A percentile compares a stretch with the other conserved stretches of the same genome.
phyloP scores from a whole-genome alignment of 2,329 filamentous ascomycete species.

The Claviceps cyperi region DNA sequence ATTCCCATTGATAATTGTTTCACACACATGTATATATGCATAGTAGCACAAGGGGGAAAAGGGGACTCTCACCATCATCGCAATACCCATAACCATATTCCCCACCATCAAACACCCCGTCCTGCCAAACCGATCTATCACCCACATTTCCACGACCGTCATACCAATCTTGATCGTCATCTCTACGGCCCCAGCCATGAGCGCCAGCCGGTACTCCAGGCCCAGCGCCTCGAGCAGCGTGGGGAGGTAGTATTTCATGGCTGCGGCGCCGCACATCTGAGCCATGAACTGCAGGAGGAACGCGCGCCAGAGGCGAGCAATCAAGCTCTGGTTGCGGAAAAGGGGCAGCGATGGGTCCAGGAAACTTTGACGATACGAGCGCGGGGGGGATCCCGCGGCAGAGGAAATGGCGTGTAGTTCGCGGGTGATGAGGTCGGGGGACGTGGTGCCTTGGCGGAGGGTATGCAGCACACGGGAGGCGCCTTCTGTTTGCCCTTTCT shows the following conservation, averaged over 20 bases:
- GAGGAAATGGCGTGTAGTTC: conserved; percentile 32
- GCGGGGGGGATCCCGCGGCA: conserved; percentile 25
- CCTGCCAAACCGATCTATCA: conserved; percentile 39
- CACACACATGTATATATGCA: no score
- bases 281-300: conserved; percentile 44
- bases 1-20: no score
- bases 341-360: conserved; percentile 21
- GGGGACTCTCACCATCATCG: conserved; percentile 30
- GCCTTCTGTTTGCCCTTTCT: conserved; percentile 27
- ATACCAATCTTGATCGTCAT: conserved; percentile 43
- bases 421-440: conserved; percentile 20
- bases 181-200: conserved; percentile 41
- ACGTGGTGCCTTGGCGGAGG: conserved; percentile 31
- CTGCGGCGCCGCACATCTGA: conserved; percentile 43
- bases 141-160: conserved; percentile 39
- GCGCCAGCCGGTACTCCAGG: conserved; percentile 28
- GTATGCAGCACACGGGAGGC: conserved; percentile 31
- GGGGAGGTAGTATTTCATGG: conserved; percentile 47
- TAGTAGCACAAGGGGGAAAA: no score
- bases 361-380: conserved; percentile 10
- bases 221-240: conserved; percentile 37
- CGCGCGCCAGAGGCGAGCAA: conserved; percentile 40
- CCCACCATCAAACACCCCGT: conserved; percentile 33
- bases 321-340: conserved; percentile 32
- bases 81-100: conserved; percentile 35